Conservation (phyloP, 345 rosid species). For the Gynandropsis gynandra region DNA sequence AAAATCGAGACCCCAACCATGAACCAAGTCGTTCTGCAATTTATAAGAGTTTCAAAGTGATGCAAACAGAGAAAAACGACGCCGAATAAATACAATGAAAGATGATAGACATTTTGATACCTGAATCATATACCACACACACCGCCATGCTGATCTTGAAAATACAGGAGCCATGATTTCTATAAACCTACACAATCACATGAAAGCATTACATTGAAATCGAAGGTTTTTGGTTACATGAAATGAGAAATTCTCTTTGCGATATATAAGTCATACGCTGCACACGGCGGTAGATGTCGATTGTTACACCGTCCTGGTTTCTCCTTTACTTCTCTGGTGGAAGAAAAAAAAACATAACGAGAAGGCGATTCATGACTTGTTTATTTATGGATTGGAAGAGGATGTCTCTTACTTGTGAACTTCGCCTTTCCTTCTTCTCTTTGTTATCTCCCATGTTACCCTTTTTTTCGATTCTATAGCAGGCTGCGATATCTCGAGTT, state of each 20-base stretch:
- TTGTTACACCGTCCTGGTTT: slow-evolving; percentile 77
- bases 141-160: slow-evolving; percentile 93
- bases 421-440: slow-evolving; percentile 67
- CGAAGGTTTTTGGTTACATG: not conserved
- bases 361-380: slow-evolving; percentile 6
- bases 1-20: slow-evolving; percentile 99
- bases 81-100: not conserved
- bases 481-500: slow-evolving; percentile 93
- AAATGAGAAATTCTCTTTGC: too few species aligned
- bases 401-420: slow-evolving; percentile 75
- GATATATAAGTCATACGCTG: slow-evolving; percentile 53
- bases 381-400: not conserved
- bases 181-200: slow-evolving; percentile 49
- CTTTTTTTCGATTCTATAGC: slow-evolving; percentile 70
- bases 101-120: slow-evolving; percentile 15
- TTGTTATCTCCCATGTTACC: slow-evolving; percentile 95
- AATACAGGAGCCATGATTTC: slow-evolving; percentile 99
- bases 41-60: not conserved
- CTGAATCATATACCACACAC: slow-evolving; percentile 98
- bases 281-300: slow-evolving; percentile 89
- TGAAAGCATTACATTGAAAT: not conserved
- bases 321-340: slow-evolving; percentile 57
- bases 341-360: slow-evolving; percentile 17
- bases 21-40: slow-evolving; percentile 86
- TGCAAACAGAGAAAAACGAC: not conserved